Conservation (phyloP, 129 eudicot species). For the Flaveria brownii region DNA sequence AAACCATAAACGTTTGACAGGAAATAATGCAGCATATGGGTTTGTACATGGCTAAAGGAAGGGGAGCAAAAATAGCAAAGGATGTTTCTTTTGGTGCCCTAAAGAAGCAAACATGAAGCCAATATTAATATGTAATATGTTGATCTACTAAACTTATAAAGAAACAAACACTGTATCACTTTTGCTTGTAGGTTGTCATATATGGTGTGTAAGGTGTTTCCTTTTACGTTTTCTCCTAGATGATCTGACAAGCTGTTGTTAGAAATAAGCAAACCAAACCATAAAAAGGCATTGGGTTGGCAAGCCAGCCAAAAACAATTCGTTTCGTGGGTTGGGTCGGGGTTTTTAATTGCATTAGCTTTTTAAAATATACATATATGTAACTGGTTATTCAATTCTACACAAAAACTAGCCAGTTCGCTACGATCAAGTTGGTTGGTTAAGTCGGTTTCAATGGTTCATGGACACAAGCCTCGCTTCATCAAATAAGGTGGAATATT, state of each 20-base stretch:
- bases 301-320: too few relatives aligned
- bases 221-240: too few relatives aligned
- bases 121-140: not conserved
- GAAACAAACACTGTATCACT: not conserved
- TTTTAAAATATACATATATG: too few relatives aligned
- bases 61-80: conserved; percentile 75
- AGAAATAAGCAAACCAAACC: too few relatives aligned
- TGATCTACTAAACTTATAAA: not conserved
- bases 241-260: too few relatives aligned
- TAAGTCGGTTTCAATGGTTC: not conserved
- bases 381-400: too few relatives aligned
- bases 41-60: conserved; percentile 81
- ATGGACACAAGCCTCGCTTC: not conserved
- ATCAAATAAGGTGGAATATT: not conserved
- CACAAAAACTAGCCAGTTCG: too few relatives aligned
- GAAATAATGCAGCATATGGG: conserved; percentile 85
- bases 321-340: too few relatives aligned
- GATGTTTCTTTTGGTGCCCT: conserved; percentile 39
- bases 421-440: too few relatives aligned
- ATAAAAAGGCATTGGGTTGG: too few relatives aligned
- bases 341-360: too few relatives aligned
- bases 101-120: conserved; percentile 8
- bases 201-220: too few relatives aligned
- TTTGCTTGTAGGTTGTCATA: not conserved
- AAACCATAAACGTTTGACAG: conserved; percentile 34